Percentiles rank a stretch among this genome's conserved stretches.
phyloP scores from a whole-genome alignment of 768 basidiomycete species.

The Peribolospora kevripleyi region DNA sequence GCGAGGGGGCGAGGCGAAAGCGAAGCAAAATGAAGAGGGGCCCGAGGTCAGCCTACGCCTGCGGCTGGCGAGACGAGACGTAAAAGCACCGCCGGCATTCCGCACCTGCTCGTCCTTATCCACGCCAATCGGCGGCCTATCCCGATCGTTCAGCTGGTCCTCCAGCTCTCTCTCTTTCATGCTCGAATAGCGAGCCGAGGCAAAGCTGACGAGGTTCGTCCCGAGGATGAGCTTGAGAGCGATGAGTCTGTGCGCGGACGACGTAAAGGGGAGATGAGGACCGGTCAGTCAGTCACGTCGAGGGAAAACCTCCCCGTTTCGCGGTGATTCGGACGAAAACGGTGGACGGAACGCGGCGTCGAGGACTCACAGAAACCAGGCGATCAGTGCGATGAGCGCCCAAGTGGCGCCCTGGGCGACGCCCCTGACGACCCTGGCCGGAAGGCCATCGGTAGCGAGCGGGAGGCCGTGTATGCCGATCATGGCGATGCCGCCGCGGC shows the following conservation, averaged over 20 bases:
- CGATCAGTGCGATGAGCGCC: slow-evolving; percentile 28
- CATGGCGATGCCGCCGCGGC: no score
- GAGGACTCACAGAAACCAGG: slow-evolving; percentile 53
- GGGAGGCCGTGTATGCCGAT: no score
- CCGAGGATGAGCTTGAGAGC: slow-evolving; percentile 79
- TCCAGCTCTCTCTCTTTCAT: slow-evolving; percentile 20
- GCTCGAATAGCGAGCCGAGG: slow-evolving; percentile 17
- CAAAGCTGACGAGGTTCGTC: slow-evolving; percentile 21
- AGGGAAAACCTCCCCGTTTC: no score
- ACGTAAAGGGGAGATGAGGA: background rate
- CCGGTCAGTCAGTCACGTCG: background rate
- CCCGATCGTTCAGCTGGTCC: slow-evolving; percentile 20
- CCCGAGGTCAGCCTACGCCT: no score
- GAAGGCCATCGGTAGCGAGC: no score
- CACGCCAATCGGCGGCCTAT: slow-evolving; percentile 19
- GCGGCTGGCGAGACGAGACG: background rate
- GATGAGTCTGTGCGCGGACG: slow-evolving; percentile 6
- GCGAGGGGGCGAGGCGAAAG: no score
- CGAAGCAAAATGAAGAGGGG: no score
- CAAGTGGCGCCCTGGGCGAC: background rate
- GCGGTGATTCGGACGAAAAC: no score
- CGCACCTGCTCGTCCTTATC: slow-evolving; percentile 18
- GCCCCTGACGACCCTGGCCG: no score
- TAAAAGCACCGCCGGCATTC: background rate
- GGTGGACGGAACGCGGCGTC: no score